These are phyloP conservation scores for Taxawa tesnikishii DNA, from an alignment of 2,329 filamentous ascomycete species.

Conservation along the genomic window DNA sequence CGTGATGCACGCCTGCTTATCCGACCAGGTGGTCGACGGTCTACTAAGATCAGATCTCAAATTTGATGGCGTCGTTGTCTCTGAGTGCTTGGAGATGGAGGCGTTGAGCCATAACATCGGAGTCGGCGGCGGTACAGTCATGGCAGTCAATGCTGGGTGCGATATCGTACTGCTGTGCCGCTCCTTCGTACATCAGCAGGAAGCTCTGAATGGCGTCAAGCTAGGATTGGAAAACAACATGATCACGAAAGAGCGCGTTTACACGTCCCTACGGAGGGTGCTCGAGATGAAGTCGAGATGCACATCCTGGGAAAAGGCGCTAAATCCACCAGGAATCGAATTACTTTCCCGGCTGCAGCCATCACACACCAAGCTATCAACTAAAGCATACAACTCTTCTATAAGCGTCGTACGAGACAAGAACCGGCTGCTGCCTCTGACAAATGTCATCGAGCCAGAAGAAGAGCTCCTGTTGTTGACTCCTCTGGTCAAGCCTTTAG, in stretches of 20 bases:
- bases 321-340: slow-evolving; percentile 72
- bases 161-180: slow-evolving; percentile 83
- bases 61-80: slow-evolving; percentile 86
- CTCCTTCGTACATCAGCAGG: slow-evolving; percentile 76
- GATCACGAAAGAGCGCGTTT: slow-evolving; percentile 67
- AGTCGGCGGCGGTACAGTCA: slow-evolving; percentile 92
- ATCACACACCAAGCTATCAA: slow-evolving; percentile 68
- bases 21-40: slow-evolving; percentile 85
- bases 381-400: slow-evolving; percentile 77
- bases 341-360: slow-evolving; percentile 72
- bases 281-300: slow-evolving; percentile 71
- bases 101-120: slow-evolving; percentile 90
- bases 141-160: slow-evolving; percentile 94
- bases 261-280: slow-evolving; percentile 67
- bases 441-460: slow-evolving; percentile 66
- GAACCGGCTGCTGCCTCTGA: slow-evolving; percentile 70
- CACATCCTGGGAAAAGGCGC: slow-evolving; percentile 80
- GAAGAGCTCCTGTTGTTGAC: slow-evolving; percentile 86
- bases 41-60: slow-evolving; percentile 76
- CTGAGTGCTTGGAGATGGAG: slow-evolving; percentile 94
- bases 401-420: slow-evolving; percentile 90
- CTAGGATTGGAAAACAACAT: slow-evolving; percentile 83
- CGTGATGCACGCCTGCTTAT: slow-evolving; percentile 88
- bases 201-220: slow-evolving; percentile 82
- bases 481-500: slow-evolving; percentile 81